These are phyloP conservation scores for Wickerhamiella australiensis DNA, from an alignment of 805 yeast genomes.

Conservation along the genomic window DNA sequence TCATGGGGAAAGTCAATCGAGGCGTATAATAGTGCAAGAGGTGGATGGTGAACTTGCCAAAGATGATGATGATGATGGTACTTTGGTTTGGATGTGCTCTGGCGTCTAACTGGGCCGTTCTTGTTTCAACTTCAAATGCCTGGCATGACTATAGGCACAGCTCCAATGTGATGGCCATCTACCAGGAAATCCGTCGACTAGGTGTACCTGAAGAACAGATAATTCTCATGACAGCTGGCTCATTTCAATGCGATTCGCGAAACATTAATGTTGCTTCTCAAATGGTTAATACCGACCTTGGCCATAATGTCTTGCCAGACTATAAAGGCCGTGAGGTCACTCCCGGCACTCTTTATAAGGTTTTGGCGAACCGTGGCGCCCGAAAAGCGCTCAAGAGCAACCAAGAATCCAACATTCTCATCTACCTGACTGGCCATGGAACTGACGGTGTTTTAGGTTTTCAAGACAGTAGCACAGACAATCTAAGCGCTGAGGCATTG, in stretches of 20 bases:
- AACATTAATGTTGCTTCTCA: conserved; percentile 4
- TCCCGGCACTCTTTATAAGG: neutral
- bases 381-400: neutral
- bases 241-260: conserved; percentile 6
- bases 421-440: conserved; percentile 12
- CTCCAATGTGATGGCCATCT: conserved; percentile 9
- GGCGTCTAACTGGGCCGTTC: conserved; percentile 11
- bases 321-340: conserved; percentile 10
- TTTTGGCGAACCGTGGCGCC: conserved; percentile 1
- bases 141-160: conserved; percentile 13
- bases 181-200: conserved; percentile 2
- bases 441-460: conserved; percentile 6
- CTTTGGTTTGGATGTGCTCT: neutral
- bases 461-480: conserved; percentile 5
- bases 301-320: neutral
- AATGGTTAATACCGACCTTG: neutral
- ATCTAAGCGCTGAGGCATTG: neutral
- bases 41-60: neutral
- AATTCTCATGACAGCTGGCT: conserved; percentile 7
- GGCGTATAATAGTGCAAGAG: neutral
- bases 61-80: neutral
- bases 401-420: neutral
- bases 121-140: conserved; percentile 7
- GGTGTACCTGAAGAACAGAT: conserved; percentile 4
- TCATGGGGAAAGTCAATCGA: neutral